Base-by-base conservation (phyloP, 1,284 basidiomycete genomes). In the Trichosporon sp. region DNA sequence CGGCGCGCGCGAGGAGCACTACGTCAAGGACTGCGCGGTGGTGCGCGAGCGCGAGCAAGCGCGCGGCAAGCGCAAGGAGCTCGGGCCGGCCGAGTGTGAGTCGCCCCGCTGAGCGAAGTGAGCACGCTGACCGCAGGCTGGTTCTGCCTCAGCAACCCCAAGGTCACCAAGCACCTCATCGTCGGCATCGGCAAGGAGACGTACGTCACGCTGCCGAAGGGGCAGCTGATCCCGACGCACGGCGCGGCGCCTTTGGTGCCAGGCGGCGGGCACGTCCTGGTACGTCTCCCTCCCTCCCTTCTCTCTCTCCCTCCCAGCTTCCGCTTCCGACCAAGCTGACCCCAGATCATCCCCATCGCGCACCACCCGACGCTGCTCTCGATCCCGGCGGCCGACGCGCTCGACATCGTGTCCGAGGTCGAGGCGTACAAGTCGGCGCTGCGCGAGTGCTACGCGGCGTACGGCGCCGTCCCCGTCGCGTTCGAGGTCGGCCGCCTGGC, bases 71-170 rank as follows among this genome's bases (percentile, higher is more conserved):
- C 81, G 67, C 76, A 86, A 69, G 75, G 80, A 73, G 76, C 85
- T 88, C 25, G 88, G 87, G 4, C 90, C 89, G 3, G 88, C 87
- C 1, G 93, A 90, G 77, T 75, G 72, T 77, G 62, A 70, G 73
- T 73, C 25, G 5, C 13, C 4, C 0, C 6, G 11, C 34, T 38
- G 6, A 1, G 15, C 18, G 27, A 18, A 44, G 8, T 51, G 31
- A 12, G 3, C 3, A 15, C 23, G 6, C 60, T 62, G 42, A 71
- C 65, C 13, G 3, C 67, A 83, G 95, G 95, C 81, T 97, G 95
- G 94, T 97, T 97, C 85, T 98, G 95, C 80, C 80, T 98, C 67
- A 95, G 92, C 63, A 97, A 97, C 79, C 95, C 95, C 1, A 90
- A 89, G 75, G 86, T 78, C 32, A 94, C 92, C 64, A 98, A 98